Evolutionary conservation across 1,284 basidiomycete genomes (phyloP).

Genomic region (Polyporus tsugae): DNA sequence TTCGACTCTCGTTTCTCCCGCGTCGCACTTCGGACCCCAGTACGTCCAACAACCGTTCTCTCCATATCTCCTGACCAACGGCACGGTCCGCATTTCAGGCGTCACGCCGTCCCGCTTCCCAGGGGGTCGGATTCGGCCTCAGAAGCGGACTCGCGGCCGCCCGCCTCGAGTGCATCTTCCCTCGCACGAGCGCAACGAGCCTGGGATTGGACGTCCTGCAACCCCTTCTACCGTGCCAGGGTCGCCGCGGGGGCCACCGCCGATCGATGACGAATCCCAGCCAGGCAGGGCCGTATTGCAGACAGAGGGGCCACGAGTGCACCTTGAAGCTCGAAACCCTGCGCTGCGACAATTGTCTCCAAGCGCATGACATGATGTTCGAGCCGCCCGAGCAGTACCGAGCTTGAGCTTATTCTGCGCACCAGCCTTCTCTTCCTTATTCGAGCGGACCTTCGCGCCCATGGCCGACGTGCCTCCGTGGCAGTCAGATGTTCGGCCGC

Average conservation of each 20-base stretch:
- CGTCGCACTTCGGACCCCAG: slow-evolving; percentile 3
- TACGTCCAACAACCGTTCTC: neutral
- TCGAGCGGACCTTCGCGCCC: neutral
- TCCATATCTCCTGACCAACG: neutral
- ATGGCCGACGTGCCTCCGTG: neutral
- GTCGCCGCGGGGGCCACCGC: neutral
- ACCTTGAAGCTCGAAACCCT: neutral
- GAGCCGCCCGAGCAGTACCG: neutral
- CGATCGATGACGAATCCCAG: neutral
- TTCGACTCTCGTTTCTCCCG: neutral
- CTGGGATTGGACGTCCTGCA: neutral
- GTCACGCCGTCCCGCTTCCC: neutral
- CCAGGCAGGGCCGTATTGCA: too few relatives aligned
- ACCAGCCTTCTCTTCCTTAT: neutral
- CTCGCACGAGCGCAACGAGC: neutral
- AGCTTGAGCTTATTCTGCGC: slow-evolving; percentile 1
- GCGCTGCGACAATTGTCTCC: neutral
- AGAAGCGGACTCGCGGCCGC: slow-evolving; percentile 2
- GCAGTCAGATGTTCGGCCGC: neutral
- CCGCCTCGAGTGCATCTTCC: neutral
- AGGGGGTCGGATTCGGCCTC: neutral
- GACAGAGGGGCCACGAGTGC: neutral
- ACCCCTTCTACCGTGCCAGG: neutral
- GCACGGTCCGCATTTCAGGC: neutral
- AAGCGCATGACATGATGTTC: neutral